Conservation (phyloP, 2,329 filamentous ascomycete species). For the Talaromyces sp. region DNA sequence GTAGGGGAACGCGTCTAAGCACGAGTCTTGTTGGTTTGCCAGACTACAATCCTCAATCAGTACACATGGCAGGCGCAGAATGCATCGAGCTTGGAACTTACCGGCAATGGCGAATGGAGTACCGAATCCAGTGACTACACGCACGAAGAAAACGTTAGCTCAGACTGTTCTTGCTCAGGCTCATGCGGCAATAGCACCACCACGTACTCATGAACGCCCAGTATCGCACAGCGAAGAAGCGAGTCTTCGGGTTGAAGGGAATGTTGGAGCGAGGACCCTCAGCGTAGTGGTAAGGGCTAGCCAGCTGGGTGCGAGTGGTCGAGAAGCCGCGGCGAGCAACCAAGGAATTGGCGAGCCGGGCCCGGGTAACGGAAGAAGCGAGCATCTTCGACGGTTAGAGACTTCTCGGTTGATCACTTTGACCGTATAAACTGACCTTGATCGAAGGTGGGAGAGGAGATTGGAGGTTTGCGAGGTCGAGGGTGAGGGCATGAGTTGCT, state of each 20-base stretch:
- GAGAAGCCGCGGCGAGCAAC: slow-evolving; percentile 91
- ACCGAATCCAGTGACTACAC: slow-evolving; percentile 53
- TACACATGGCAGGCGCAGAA: not conserved
- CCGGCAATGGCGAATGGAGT: slow-evolving; percentile 59
- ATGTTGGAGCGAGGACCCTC: slow-evolving; percentile 93
- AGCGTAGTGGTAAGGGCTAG: slow-evolving; percentile 95
- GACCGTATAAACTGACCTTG: slow-evolving; percentile 25
- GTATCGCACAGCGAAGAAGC: slow-evolving; percentile 77
- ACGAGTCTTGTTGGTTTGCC: slow-evolving; percentile 62
- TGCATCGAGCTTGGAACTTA: slow-evolving; percentile 36
- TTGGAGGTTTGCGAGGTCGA: slow-evolving; percentile 3
- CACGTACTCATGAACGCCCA: slow-evolving; percentile 69
- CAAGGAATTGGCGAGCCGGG: slow-evolving; percentile 57
- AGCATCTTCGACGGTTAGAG: slow-evolving; percentile 63
- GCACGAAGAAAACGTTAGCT: slow-evolving; percentile 20
- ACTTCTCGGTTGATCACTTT: slow-evolving; percentile 32
- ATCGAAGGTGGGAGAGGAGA: slow-evolving; percentile 4
- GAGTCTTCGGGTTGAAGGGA: slow-evolving; percentile 92
- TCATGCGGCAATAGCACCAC: slow-evolving; percentile 13
- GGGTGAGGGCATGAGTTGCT: slow-evolving; percentile 7
- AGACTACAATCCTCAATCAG: slow-evolving; percentile 46
- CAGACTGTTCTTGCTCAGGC: slow-evolving; percentile 7
- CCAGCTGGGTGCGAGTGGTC: slow-evolving; percentile 76
- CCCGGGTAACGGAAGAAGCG: slow-evolving; percentile 60
- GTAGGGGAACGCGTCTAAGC: slow-evolving; percentile 13